These are phyloP conservation scores for Fomitopsis serialis DNA, from an alignment of 768 basidiomycete species.

Conservation along the genomic window DNA sequence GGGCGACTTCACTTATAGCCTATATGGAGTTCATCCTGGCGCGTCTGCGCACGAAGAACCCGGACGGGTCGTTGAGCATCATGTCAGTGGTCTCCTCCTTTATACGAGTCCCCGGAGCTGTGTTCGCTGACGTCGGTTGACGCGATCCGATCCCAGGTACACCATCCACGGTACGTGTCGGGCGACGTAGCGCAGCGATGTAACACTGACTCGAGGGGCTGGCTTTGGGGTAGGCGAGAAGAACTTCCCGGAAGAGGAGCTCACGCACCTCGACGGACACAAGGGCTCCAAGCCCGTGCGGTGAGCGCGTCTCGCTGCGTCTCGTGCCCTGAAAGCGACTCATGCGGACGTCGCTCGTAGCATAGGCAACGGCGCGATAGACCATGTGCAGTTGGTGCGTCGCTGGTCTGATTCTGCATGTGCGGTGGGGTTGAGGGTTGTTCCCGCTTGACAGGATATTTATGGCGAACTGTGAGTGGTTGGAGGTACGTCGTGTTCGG, in stretches of 20 bases:
- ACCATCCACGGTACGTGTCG: conserved; percentile 73
- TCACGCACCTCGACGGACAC: conserved; percentile 84
- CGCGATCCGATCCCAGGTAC: conserved; percentile 39
- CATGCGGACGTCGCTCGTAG: too few relatives aligned
- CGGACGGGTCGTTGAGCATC: conserved; percentile 90
- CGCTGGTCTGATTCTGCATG: not conserved
- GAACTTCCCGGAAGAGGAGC: conserved; percentile 76
- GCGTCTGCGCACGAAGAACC: conserved; percentile 75
- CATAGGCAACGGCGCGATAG: conserved; percentile 94
- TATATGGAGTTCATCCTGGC: conserved; percentile 92
- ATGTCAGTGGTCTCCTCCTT: conserved; percentile 46
- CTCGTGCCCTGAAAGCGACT: not conserved
- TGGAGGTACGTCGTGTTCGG: not conserved
- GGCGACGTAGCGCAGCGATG: not conserved
- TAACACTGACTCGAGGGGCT: not conserved
- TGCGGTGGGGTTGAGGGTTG: conserved; percentile 2
- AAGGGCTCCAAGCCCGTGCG: conserved; percentile 82
- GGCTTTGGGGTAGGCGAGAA: conserved; percentile 38
- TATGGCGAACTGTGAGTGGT: conserved; percentile 81
- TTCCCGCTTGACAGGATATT: conserved; percentile 66
- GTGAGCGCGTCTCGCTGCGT: conserved; percentile 19
- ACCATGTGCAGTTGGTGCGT: conserved; percentile 80
- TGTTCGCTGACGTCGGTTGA: not conserved
- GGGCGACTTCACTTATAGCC: conserved; percentile 39
- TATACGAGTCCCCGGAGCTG: not conserved